These are phyloP conservation scores for Antitrichia curtipendula DNA, from an alignment of 225 moss, liverwort and hornwort genomes.

Conservation along the genomic window DNA sequence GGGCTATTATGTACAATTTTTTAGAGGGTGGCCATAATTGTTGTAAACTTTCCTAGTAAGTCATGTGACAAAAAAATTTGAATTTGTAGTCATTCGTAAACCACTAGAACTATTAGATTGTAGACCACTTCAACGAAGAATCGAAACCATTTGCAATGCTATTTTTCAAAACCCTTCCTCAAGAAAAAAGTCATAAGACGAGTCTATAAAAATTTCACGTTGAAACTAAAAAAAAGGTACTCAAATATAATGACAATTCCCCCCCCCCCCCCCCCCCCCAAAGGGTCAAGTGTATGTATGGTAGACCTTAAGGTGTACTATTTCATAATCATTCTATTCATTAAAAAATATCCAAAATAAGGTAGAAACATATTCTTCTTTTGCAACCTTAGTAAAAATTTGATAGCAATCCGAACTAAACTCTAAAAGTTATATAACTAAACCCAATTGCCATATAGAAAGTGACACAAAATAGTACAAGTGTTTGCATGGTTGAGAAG, in stretches of 20 bases:
- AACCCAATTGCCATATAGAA: accelerated
- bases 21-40: too few species aligned
- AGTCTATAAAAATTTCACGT: not conserved
- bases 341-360: not conserved
- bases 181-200: too few species aligned
- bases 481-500: not conserved
- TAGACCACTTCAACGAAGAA: not conserved
- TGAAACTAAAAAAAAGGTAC: accelerated
- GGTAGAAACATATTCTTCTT: accelerated
- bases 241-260: too few species aligned
- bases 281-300: not conserved
- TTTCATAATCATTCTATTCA: not conserved
- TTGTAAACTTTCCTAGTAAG: too few species aligned
- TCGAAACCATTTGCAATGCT: not conserved
- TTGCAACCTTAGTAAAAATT: not conserved
- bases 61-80: too few species aligned
- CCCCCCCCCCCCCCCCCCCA: accelerated
- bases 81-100: not conserved
- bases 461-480: not conserved
- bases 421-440: not conserved
- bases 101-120: not conserved
- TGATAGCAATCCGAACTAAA: not conserved
- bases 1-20: not conserved
- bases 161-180: too few species aligned
- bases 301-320: too few species aligned